Conservation (phyloP, 2,329 filamentous ascomycete genomes). For the Hymenoscyphus repandus region DNA sequence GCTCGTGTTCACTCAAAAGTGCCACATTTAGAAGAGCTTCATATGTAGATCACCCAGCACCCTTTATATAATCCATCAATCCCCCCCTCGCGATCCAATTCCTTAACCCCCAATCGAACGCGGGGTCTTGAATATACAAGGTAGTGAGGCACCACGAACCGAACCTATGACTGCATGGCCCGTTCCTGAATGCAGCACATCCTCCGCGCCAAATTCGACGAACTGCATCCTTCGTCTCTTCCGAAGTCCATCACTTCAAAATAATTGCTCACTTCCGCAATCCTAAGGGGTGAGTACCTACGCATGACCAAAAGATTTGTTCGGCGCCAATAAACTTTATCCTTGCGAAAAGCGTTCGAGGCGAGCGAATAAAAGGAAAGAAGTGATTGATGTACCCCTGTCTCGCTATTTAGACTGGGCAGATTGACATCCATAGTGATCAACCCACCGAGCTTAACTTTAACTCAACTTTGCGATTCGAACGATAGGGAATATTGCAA, state of each 20-base stretch:
- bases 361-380: neutral
- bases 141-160: neutral
- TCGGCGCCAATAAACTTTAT: neutral
- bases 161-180: too few relatives aligned
- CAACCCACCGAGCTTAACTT: neutral
- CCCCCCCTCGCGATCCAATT: neutral
- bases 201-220: neutral
- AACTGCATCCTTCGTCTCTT: neutral
- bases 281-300: neutral
- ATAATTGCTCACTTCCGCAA: neutral
- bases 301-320: neutral
- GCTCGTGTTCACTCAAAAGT: too few relatives aligned
- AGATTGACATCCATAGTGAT: neutral
- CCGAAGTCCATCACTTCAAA: neutral
- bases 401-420: neutral
- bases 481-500: too few relatives aligned
- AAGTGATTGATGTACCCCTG: slow-evolving; percentile 1
- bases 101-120: neutral
- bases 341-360: neutral
- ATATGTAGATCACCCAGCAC: neutral
- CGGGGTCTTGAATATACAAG: neutral
- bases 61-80: neutral
- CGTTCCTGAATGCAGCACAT: neutral
- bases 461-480: too few relatives aligned
- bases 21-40: neutral